Base-by-base conservation (phyloP, 2,329 filamentous ascomycete species). In the Colletotrichum orbiculare region DNA sequence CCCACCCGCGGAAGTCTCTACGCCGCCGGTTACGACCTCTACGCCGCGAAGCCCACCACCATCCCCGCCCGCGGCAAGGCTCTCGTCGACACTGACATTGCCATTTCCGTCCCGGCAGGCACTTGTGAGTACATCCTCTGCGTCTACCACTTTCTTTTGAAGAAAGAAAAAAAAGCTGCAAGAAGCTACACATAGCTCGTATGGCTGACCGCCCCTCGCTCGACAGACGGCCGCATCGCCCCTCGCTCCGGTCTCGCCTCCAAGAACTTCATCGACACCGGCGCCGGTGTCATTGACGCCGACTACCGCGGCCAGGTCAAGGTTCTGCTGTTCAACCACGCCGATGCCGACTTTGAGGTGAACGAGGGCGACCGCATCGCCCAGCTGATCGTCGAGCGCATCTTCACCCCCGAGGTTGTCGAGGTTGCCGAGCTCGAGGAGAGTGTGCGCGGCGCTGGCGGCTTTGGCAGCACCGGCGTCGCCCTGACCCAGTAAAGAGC, bases 301-400 rank as follows among this genome's bases (percentile, higher is more conserved):
- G 96, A 99, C 79, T 99, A 99, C 83, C 88, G 96, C 41, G 96
- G 96, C 17, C 92, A 92, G 71, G 91, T 99, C 73, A 97, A 96
- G 83, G 91, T 99, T 34, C 85, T 99, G 70, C 87, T 99, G 56
- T 98, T 98, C 79, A 99, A 99, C 82, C 90, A 97, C 78, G 86
- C 86, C 55, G 94, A 97, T 54, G 80, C 81, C 45, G 94, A 97
- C 76, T 98, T 96, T 75, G 83, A 81, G 69, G 83, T 99, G 70
- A 90, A 91, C 73, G 89, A 91, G 74, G 95, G 95, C 54, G 96
- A 99, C 79, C 91, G 96, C 57, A 83, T 99, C 73, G 96, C 96
- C 46, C 96, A 99, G 84, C 85, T 99, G 71, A 89, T 99, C 69
- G 83, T 99, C 61, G 96, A 99, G 85, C 89, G 93, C 77, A 97